Conservation (phyloP, 176 grass and related monocot genomes). For the Bothriochloa decipiens region DNA sequence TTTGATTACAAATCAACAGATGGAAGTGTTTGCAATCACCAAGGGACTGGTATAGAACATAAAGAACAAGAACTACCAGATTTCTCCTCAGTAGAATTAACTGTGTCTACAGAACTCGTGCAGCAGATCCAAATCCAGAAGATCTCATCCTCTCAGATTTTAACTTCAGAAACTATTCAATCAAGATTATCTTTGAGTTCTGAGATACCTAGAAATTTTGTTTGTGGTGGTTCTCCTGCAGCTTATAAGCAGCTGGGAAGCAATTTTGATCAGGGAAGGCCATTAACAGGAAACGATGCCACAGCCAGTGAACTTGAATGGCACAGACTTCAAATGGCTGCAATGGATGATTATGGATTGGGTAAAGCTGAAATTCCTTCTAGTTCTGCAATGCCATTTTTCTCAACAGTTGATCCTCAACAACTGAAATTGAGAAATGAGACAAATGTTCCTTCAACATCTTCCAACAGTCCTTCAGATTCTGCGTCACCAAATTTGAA, state of each 20-base stretch:
- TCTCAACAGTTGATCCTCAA: conserved; percentile 38
- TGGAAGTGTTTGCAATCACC: conserved; percentile 30
- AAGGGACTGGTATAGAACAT: conserved; percentile 47
- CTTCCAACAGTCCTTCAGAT: conserved; percentile 47
- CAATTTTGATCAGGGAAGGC: conserved; percentile 31
- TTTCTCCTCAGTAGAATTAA: conserved; percentile 32
- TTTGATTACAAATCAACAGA: conserved; percentile 38
- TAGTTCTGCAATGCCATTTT: conserved; percentile 33
- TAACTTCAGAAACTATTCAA: conserved; percentile 34
- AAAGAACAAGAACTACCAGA: conserved; percentile 28
- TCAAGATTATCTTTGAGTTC: conserved; percentile 43
- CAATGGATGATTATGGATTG: conserved; percentile 28
- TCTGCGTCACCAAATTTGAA: conserved; percentile 52
- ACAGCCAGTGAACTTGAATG: conserved; percentile 35
- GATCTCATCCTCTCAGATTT: conserved; percentile 46
- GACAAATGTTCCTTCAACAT: conserved; percentile 40
- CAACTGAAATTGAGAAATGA: conserved; percentile 37
- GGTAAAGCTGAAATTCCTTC: conserved; percentile 28
- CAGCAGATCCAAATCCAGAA: conserved; percentile 44
- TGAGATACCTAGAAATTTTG: conserved; percentile 43
- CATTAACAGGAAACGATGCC: conserved; percentile 40
- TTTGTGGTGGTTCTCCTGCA: background rate
- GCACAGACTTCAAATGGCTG: conserved; percentile 36
- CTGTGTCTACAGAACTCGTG: conserved; percentile 9
- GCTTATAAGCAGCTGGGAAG: conserved; percentile 39